Evolutionary conservation across 108 stramenopile species (phyloP).

Genomic region (Discostella stelligeroides): DNA sequence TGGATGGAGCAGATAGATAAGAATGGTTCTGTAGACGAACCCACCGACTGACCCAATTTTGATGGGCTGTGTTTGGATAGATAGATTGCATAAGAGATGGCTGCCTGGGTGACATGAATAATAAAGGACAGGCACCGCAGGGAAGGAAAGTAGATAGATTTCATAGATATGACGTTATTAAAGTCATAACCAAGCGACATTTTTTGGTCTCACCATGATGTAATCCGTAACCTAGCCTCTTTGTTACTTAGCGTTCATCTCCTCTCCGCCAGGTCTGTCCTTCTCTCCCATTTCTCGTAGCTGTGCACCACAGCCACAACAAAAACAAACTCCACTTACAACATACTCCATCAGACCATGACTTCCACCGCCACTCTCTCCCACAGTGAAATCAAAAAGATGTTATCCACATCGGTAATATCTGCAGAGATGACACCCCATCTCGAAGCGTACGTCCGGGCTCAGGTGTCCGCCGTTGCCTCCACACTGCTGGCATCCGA

Average conservation of each 20-base stretch:
- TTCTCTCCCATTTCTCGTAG: too few relatives aligned
- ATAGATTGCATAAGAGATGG: conserved; percentile 6
- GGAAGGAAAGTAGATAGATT: neutral
- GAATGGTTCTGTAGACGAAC: conserved; percentile 29
- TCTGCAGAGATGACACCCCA: conserved; percentile 49
- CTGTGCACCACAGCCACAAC: too few relatives aligned
- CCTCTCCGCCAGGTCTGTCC: too few relatives aligned
- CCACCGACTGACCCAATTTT: neutral
- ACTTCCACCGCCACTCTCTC: conserved; percentile 24
- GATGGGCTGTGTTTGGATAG: neutral
- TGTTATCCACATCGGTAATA: conserved; percentile 56
- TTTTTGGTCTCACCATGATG: neutral
- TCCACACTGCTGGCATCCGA: conserved; percentile 48
- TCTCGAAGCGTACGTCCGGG: conserved; percentile 75
- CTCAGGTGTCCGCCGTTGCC: conserved; percentile 68
- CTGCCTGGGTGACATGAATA: neutral
- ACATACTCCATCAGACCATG: too few relatives aligned
- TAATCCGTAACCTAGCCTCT: too few relatives aligned
- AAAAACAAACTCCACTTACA: too few relatives aligned
- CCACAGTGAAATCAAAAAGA: conserved; percentile 43
- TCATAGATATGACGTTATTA: neutral
- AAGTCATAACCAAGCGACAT: conserved; percentile 1
- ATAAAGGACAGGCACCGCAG: neutral
- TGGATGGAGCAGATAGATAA: conserved; percentile 98
- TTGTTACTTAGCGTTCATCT: too few relatives aligned